Evolutionary conservation across 2,329 filamentous ascomycete genomes (phyloP), one percentile per base, ranked within the genome.

Genomic region (Calonectria pseudoturangicola): DNA sequence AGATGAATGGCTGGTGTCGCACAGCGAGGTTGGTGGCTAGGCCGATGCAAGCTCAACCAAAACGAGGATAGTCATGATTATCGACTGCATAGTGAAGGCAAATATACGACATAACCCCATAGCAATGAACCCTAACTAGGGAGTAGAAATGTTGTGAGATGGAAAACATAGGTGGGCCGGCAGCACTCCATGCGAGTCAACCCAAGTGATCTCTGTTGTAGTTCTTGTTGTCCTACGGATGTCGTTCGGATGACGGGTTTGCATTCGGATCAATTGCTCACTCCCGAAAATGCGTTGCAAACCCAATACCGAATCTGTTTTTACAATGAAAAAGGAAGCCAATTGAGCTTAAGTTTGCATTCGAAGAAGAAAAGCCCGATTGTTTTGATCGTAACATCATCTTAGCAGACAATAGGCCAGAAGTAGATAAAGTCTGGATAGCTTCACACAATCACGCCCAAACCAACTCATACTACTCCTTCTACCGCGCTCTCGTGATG

Each of bases 1-100:
- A 15, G 41, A 63, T 27, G 65, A 71, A 41, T 74, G 71, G 70
- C 64, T 65, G 71, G 72, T 71, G 73, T 74, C 65, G 68, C 73
- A 76, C 73, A 68, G 60, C 18, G 68, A 73, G 18, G 75, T 73
- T 7, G 70, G 51, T 25, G 70, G 71, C 60, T 65, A 63, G 10
- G 39, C 66, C 25, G 68, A 72, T 54, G 54, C 45, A n/a, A 66
- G 73, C 41, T 67, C 41, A 16, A 47, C 36, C n/a, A 30, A 50
- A 12, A 70, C 48, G 41, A 56, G 7, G 9, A 39, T 33, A 3
- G 30, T 25, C 66, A 62, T 68, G 30, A 30, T 15, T 10, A 33
- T 4, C 9, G 25, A 1, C 25, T 58, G 25, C n/a, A 27, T 12
- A 8, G 15, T 60, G 21, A 39, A 33, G 54, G 33, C 33, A 9